These are phyloP conservation scores for Kodamaea nitidulidarum DNA, from an alignment of 805 yeast species.

Conservation along the genomic window DNA sequence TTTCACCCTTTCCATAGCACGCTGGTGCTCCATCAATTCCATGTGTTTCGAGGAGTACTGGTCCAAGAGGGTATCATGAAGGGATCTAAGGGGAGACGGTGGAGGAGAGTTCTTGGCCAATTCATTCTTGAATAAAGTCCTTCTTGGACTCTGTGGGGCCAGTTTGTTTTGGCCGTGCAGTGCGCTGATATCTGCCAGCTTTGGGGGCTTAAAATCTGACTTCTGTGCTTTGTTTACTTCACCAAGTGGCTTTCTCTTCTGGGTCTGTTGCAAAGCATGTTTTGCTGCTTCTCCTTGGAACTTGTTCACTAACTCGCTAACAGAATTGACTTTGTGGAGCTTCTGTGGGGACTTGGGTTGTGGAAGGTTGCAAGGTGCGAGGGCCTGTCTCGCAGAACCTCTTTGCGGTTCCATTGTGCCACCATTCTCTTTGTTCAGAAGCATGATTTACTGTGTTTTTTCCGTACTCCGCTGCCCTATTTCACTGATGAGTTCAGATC, in stretches of 20 bases:
- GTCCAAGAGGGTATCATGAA: conserved; percentile 15
- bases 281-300: conserved; percentile 3
- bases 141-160: neutral
- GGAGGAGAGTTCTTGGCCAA: neutral
- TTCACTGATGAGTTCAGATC: neutral
- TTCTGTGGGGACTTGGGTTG: neutral
- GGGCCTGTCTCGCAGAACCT: neutral
- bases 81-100: neutral
- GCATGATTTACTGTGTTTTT: neutral
- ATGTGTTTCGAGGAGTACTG: conserved; percentile 50
- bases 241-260: neutral
- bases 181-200: too few species aligned
- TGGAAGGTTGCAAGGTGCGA: neutral
- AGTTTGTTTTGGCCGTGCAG: neutral
- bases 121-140: neutral
- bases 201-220: too few species aligned
- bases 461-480: neutral
- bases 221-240: too few species aligned
- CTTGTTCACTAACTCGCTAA: conserved; percentile 8
- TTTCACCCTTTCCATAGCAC: conserved; percentile 31
- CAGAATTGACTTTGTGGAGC: conserved; percentile 6
- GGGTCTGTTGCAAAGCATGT: conserved; percentile 1
- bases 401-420: neutral
- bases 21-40: conserved; percentile 45
- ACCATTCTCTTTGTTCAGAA: conserved; percentile 5